phyloP scores from a whole-genome alignment of 371 early-diverging fungal genomes.

The Blastocladiella emersonii region DNA sequence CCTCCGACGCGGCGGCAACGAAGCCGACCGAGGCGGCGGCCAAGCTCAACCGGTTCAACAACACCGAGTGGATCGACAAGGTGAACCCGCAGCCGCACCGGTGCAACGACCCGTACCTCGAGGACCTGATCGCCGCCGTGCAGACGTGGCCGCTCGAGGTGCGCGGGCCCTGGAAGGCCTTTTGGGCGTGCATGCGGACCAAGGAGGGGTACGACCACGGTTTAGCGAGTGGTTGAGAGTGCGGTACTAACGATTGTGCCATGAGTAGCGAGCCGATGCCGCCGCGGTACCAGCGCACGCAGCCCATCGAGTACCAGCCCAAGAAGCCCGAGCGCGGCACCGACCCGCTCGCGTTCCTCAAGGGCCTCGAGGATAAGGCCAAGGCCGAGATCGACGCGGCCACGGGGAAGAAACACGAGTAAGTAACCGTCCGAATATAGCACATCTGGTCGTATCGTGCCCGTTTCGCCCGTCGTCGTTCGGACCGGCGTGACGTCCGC shows the following conservation, averaged over 20 bases:
- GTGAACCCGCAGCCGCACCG: conserved; percentile 4
- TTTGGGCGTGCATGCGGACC: background rate
- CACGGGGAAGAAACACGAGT: no score
- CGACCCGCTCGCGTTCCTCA: background rate
- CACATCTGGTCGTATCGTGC: no score
- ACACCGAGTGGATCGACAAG: background rate
- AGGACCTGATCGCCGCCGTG: background rate
- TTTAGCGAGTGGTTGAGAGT: no score
- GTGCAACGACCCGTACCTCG: background rate
- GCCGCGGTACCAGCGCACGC: background rate
- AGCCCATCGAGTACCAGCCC: background rate
- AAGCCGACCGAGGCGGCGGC: no score
- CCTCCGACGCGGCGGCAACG: no score
- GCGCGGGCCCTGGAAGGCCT: background rate
- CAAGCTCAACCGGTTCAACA: background rate
- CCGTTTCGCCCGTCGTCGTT: no score
- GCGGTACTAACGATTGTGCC: background rate
- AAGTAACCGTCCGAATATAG: no score
- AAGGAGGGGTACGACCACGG: background rate
- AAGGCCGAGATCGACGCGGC: no score
- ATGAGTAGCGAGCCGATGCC: background rate
- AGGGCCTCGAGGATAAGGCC: no score
- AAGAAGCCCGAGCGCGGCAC: background rate
- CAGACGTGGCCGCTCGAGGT: conserved; percentile 5
- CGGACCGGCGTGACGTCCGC: no score